These are phyloP conservation scores for Sarocladiaceae sp. DNA, from an alignment of 2,329 filamentous ascomycete species.

Conservation along the genomic window DNA sequence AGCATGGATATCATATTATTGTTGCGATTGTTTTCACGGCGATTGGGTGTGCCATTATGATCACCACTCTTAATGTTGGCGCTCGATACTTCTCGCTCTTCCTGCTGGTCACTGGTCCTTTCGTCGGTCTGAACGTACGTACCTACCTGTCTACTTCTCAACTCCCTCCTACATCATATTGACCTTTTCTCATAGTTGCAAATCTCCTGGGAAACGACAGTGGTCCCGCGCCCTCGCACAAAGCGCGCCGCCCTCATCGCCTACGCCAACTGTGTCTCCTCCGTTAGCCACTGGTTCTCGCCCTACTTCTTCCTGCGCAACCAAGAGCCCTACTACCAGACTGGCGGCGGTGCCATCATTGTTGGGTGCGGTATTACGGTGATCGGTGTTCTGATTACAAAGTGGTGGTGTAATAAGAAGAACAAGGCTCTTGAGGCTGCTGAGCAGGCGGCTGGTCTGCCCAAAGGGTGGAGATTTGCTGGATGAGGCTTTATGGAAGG, in stretches of 20 bases:
- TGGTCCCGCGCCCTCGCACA: conserved; percentile 33
- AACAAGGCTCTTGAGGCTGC: conserved; percentile 19
- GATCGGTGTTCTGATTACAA: conserved; percentile 13
- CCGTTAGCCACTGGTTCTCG: conserved; percentile 35
- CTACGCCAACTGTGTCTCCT: conserved; percentile 36
- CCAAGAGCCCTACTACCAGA: conserved; percentile 26
- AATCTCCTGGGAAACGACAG: conserved; percentile 36
- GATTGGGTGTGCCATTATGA: conserved; percentile 36
- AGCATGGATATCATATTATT: conserved; percentile 36
- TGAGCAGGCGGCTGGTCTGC: conserved; percentile 8
- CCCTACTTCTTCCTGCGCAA: conserved; percentile 32
- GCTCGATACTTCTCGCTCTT: conserved; percentile 39
- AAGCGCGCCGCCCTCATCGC: conserved; percentile 38
- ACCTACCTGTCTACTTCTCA: conserved; percentile 22
- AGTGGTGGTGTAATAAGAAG: conserved; percentile 19
- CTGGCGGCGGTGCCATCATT: conserved; percentile 23
- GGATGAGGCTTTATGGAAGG: too few species aligned
- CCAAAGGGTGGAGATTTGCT: background rate
- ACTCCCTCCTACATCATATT: background rate
- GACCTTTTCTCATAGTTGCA: conserved; percentile 37
- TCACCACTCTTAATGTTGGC: conserved; percentile 34
- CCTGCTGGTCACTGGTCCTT: background rate
- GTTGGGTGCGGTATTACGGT: conserved; percentile 19
- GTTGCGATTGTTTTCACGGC: conserved; percentile 31
- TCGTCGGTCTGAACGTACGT: background rate